Conservation (phyloP, 2,329 filamentous ascomycete genomes). For the Septoria petroselini region DNA sequence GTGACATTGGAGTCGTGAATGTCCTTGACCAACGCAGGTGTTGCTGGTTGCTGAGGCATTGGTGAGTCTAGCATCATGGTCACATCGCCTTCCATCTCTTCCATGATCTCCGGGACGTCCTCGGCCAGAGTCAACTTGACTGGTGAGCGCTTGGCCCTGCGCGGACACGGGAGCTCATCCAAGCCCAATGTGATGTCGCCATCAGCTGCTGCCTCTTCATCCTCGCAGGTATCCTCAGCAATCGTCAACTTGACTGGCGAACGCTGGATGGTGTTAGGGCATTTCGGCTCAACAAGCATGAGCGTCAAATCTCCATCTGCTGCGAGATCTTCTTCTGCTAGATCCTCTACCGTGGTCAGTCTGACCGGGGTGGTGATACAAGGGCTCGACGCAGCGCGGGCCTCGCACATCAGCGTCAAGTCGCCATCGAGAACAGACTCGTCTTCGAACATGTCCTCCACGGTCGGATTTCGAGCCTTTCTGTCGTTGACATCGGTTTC, state of each 20-base stretch:
- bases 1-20: conserved; percentile 11
- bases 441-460: conserved; percentile 9
- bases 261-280: not conserved
- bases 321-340: conserved; percentile 7
- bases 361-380: conserved; percentile 8
- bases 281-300: not conserved
- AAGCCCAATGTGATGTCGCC: conserved; percentile 11
- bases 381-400: not conserved
- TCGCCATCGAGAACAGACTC: conserved; percentile 10
- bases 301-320: conserved; percentile 15
- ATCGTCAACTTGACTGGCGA: conserved; percentile 15
- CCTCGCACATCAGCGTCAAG: conserved; percentile 34
- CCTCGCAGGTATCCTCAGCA: conserved; percentile 10
- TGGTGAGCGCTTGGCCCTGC: conserved; percentile 6
- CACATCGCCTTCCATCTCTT: conserved; percentile 12
- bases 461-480: not conserved
- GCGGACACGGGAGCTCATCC: conserved; percentile 9
- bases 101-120: conserved; percentile 9
- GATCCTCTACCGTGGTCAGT: conserved; percentile 10
- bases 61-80: conserved; percentile 9
- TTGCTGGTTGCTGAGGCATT: not conserved
- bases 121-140: conserved; percentile 9
- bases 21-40: conserved; percentile 2
- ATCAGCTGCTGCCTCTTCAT: conserved; percentile 2
- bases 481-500: not conserved